phyloP scores from a whole-genome alignment of 2,329 filamentous ascomycete genomes.

The Epicoccum sorghinum region DNA sequence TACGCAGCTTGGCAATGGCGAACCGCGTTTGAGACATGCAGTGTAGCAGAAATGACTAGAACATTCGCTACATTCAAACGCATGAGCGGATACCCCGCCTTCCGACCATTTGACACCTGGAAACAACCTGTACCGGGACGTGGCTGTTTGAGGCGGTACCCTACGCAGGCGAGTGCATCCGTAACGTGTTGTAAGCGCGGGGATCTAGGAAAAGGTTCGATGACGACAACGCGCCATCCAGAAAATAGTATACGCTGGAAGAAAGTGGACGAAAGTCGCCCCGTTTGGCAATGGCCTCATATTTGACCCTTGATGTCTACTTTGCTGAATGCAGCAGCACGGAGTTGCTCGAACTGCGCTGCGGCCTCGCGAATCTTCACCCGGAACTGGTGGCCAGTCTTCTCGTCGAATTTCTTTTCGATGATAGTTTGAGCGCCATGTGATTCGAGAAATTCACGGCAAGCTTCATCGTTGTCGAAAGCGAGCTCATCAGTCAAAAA shows the following conservation, averaged over 20 bases:
- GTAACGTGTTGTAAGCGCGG: constrained; percentile 32
- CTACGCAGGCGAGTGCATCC: constrained; percentile 15
- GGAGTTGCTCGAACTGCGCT: constrained; percentile 74
- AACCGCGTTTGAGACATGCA: constrained; percentile 32
- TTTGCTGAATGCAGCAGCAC: constrained; percentile 75
- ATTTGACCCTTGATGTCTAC: constrained; percentile 99
- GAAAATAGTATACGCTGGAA: constrained; percentile 8
- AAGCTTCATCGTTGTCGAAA: constrained; percentile 91
- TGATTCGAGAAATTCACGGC: constrained; percentile 87
- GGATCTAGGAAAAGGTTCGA: constrained; percentile 25
- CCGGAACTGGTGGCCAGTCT: constrained; percentile 25
- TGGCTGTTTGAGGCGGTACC: constrained; percentile 27
- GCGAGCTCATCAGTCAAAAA: constrained; percentile 96
- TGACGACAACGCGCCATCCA: constrained; percentile 17
- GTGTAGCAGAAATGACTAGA: constrained; percentile 38
- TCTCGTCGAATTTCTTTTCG: constrained; percentile 69
- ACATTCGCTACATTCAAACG: constrained; percentile 35
- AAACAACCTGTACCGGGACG: constrained; percentile 28
- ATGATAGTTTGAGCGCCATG: constrained; percentile 77
- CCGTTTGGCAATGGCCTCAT: constrained; percentile 52
- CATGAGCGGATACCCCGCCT: constrained; percentile 41
- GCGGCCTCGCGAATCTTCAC: constrained; percentile 66
- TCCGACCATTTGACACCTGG: constrained; percentile 34
- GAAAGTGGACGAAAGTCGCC: constrained; percentile 5
- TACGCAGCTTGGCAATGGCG: constrained; percentile 19